Base-by-base conservation (phyloP, 805 yeast species). In the Candida tibetensis region DNA sequence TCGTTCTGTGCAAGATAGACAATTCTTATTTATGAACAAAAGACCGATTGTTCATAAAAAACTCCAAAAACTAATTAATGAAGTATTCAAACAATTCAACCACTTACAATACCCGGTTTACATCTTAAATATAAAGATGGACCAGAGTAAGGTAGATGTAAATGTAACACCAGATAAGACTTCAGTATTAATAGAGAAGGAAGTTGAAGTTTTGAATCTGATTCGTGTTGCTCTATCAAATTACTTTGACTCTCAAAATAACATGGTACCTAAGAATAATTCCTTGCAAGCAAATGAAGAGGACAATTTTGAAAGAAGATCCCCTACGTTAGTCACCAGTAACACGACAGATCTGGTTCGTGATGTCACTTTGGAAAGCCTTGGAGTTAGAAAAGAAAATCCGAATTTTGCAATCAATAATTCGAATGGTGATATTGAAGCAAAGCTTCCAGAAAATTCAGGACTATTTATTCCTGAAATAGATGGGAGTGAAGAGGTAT, bases 121-220 rank as follows among this genome's bases (percentile, higher is more conserved):
- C 34, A 68, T 88, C 2, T 49, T 87, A 2, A 71, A 93, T 57
- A 47, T 93, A 15, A 51, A 53, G 10, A 54, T 87, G 4, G 71
- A 74, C 28, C 69, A 84, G 0, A 49, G 53, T 17, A 64, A 68
- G 27, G 43, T 82, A n/a, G 99, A 93, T 60, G 71, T 93, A 14
- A 93, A 93, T 58, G 85, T 93, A 1, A 82, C 96, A 0, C 98
- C 99, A 0, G 97, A 93, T 57, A 93, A 93, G 55, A 69, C 91
- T 36, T 76, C 79, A 2, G 70, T 90, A 2, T 54, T 85, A 50
- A 54, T 89, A 2, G 88, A 82, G 41, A 69, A 79, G 44, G 97
- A 90, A 57, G 55, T 60, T 3, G 56, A 63, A n/a, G 55, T 90
- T 1, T 47, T 84, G 4, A 84, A 81, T 23, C 60, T 62, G 1